Base-by-base conservation (phyloP, 2,329 filamentous ascomycete species). In the Fusarium nurragi region DNA sequence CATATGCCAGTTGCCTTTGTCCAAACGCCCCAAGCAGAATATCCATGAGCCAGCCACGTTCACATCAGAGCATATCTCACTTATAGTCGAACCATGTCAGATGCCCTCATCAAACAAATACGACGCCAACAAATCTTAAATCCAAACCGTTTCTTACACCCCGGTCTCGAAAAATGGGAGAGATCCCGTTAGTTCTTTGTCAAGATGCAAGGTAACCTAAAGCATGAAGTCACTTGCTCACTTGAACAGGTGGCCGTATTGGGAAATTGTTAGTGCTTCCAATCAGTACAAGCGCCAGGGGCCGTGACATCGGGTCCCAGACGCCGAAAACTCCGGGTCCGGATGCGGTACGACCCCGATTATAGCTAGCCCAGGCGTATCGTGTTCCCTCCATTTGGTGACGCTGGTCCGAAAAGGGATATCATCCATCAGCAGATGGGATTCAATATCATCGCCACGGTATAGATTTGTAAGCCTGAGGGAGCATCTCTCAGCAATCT, bases 381-480 rank as follows among this genome's bases (percentile, higher is more conserved):
- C 49, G 56, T 65, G 65, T 68, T 68, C 54, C 43, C 50, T 67
- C 45, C 30, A 37, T 61, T 65, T 43, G 46, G 61, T 65, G 50
- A 68, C 65, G 65, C 64, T 50, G 57, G 36, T 57, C 64, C 46
- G 25, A 60, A 67, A 64, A 51, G 64, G 64, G 64, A 67, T 48
- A 53, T 34, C 40, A 38, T 43, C 41, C 26, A 34, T 34, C 32
- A 47, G 34, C 44, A 14, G n/a, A 39, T 55, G 45, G 47, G 62
- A 58, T 61, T 52, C 50, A 69, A 63, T 28, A 56, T 56, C 54
- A 55, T 70, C 56, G 39, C 37, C 32, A 36, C 54, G 57, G 50
- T 46, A 40, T 47, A 56, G 41, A 71, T 72, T 73, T 65, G 64
- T 73, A 59, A 72, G 69, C 64, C 55, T 65, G 60, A 50, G 56